Evolutionary conservation across 2,329 filamentous ascomycete genomes (phyloP).

Genomic region (Tolypocladium ovalisporum): DNA sequence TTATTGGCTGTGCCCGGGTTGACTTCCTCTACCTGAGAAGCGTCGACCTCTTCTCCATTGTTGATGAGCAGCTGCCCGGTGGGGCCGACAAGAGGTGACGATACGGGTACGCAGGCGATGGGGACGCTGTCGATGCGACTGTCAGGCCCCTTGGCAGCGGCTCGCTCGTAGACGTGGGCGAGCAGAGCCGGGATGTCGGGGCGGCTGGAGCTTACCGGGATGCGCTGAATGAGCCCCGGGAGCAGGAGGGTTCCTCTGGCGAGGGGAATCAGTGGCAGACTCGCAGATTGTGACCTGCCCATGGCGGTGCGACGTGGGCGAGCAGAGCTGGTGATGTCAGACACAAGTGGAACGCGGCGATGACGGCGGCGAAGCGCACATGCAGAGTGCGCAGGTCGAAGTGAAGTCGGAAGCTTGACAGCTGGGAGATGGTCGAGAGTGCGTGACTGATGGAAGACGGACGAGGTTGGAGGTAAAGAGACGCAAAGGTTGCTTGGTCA

Average conservation of each 20-base stretch:
- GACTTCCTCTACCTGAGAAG: constrained; percentile 31
- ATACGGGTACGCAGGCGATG: constrained; percentile 80
- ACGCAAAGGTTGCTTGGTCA: not conserved
- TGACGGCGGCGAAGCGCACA: not conserved
- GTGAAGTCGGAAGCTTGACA: not conserved
- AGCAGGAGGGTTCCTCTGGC: constrained; percentile 72
- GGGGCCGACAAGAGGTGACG: constrained; percentile 59
- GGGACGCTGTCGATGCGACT: constrained; percentile 57
- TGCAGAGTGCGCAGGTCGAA: not conserved
- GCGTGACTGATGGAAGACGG: not conserved
- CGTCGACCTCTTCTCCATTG: constrained; percentile 43
- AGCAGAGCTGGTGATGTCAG: not conserved
- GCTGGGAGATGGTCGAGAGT: not conserved
- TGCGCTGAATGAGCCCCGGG: constrained; percentile 74
- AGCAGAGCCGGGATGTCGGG: constrained; percentile 84
- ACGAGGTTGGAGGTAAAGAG: not conserved
- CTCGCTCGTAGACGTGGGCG: constrained; percentile 71
- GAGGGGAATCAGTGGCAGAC: constrained; percentile 71
- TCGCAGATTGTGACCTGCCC: constrained; percentile 30
- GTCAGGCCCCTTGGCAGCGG: constrained; percentile 54
- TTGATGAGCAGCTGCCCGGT: constrained; percentile 69
- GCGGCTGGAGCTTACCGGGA: constrained; percentile 68
- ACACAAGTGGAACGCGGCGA: not conserved
- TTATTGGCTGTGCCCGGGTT: constrained; percentile 51
- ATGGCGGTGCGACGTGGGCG: constrained; percentile 15